These are phyloP conservation scores for Aspergillus melleus DNA, from an alignment of 2,329 filamentous ascomycete species.

Conservation along the genomic window DNA sequence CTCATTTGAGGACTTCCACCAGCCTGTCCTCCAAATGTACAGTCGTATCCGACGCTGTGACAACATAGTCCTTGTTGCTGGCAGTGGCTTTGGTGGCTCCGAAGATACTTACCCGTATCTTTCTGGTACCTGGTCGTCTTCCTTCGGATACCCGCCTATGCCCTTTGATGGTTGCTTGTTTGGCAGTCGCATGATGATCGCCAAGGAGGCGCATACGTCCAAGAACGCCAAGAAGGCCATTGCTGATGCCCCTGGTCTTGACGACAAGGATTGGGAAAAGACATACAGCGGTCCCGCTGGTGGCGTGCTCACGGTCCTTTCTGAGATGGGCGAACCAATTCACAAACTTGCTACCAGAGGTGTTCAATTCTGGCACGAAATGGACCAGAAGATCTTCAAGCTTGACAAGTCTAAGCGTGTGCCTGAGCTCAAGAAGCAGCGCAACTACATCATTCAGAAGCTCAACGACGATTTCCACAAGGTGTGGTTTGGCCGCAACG, in stretches of 20 bases:
- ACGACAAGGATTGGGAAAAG: conserved; percentile 84
- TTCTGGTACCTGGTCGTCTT: conserved; percentile 82
- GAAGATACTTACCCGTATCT: conserved; percentile 91
- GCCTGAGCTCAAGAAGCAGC: conserved; percentile 81
- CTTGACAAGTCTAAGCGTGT: conserved; percentile 93
- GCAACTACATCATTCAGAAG: conserved; percentile 90
- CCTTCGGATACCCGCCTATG: conserved; percentile 87
- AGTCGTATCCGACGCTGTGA: conserved; percentile 78
- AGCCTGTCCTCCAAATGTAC: conserved; percentile 89
- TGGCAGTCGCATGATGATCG: conserved; percentile 90
- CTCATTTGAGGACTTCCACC: conserved; percentile 92
- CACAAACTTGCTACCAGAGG: conserved; percentile 97
- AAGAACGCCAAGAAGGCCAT: conserved; percentile 87
- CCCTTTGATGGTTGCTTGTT: conserved; percentile 90
- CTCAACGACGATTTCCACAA: conserved; percentile 96
- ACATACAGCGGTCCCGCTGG: conserved; percentile 90
- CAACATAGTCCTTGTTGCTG: conserved; percentile 84
- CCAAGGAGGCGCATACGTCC: conserved; percentile 87
- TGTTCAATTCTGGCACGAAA: conserved; percentile 96
- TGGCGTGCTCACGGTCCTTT: conserved; percentile 93
- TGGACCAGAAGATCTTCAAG: conserved; percentile 98
- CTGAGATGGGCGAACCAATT: conserved; percentile 99
- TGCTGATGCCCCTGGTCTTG: conserved; percentile 77
- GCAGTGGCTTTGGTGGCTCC: conserved; percentile 85
- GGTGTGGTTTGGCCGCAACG: conserved; percentile 91